Conservation (phyloP, 495 filamentous ascomycete species). For the Pseudevernia furfuracea region DNA sequence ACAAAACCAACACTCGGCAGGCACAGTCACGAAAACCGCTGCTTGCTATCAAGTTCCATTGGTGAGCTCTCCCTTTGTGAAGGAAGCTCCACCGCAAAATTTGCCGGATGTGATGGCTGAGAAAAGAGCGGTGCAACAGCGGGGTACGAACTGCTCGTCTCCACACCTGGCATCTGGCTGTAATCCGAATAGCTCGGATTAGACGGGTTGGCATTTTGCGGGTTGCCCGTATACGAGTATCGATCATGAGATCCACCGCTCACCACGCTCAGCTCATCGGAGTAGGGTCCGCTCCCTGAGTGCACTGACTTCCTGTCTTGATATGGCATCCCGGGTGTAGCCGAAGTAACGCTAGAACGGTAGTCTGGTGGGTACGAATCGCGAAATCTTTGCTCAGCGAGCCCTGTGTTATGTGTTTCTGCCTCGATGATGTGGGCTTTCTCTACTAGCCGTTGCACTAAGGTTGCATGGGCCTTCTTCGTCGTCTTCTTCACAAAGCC, state of each 20-base stretch:
- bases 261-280: slow-evolving; percentile 2
- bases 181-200: slow-evolving; percentile 4
- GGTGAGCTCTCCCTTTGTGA: background rate
- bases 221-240: slow-evolving; percentile 1
- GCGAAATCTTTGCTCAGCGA: slow-evolving; percentile 17
- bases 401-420: slow-evolving; percentile 19
- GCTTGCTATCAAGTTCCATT: slow-evolving; percentile 9
- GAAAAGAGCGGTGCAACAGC: background rate
- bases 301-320: slow-evolving; percentile 1
- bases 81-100: slow-evolving; percentile 13
- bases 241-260: slow-evolving; percentile 5
- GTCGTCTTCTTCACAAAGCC: slow-evolving; percentile 68
- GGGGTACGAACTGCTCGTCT: background rate
- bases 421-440: slow-evolving; percentile 42
- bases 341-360: slow-evolving; percentile 6
- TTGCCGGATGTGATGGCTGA: background rate
- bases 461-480: slow-evolving; percentile 56
- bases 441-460: slow-evolving; percentile 57
- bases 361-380: slow-evolving; percentile 16
- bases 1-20: background rate
- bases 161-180: background rate
- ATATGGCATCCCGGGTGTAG: background rate
- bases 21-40: background rate
- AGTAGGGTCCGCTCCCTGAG: background rate
- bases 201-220: background rate